Evolutionary conservation across 2,329 filamentous ascomycete genomes (phyloP), one percentile per base, ranked within the genome.

Genomic region (Colletotrichum incanum): DNA sequence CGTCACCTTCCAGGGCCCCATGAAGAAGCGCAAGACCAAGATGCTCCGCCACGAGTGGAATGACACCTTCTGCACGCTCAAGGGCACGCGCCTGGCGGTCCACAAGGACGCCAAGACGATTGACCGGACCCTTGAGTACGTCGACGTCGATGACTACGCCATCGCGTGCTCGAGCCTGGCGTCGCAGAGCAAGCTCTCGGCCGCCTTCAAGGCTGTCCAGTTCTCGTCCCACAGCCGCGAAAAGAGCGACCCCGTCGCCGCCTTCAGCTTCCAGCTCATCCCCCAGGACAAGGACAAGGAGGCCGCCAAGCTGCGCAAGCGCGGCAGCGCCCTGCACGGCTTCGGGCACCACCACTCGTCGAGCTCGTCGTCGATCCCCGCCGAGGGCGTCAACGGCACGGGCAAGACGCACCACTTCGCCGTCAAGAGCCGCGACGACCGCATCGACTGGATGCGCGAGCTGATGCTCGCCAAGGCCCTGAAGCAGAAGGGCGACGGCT

Each of bases 391-490:
- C 74, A 91, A 91, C 72, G 90, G 89, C 67, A 91, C 89, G 14
- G 91, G 90, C 77, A 98, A 98, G 87, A 93, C 94, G 55, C 96
- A 98, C 79, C 94, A 98, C 80, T 98, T 98, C 80, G 94, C 96
- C 0, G 96, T 98, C 76, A 93, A 93, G 83, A 91, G 88, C 77
- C 90, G 95, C 18, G 94, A 98, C 79, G 94, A 98, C 80, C 90
- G 96, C 73, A 98, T 98, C 78, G 96, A 98, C 81, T 99, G 96
- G 96, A 97, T 97, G 94, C 88, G 94, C 66, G 94, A 97, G 87
- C 85, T 97, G 73, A 97, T 97, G 94, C 90, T 97, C 56, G 94
- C 94, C 65, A 96, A 96, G 85, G 94, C 94, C 23, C 85, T 94
- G 80, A 93, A 92, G 86, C 93, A 94, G 83, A 96, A 95, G 88